Evolutionary conservation across 305 asterid genomes (phyloP).

Genomic region (Vinca major): DNA sequence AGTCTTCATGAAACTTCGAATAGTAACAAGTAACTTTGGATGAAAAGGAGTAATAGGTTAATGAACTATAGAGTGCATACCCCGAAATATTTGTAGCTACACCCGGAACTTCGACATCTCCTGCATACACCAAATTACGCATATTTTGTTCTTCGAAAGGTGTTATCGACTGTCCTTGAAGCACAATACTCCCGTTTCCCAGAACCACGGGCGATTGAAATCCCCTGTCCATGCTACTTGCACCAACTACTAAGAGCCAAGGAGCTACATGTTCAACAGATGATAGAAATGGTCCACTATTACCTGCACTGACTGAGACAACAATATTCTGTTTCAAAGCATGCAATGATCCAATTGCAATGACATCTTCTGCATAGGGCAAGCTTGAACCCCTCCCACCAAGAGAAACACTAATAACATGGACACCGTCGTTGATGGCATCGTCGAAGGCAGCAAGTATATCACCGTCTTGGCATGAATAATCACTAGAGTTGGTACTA

Average conservation of each 20-base stretch:
- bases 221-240: slow-evolving; percentile 37
- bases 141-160: slow-evolving; percentile 16
- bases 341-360: slow-evolving; percentile 33
- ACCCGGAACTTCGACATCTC: slow-evolving; percentile 21
- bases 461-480: slow-evolving; percentile 23
- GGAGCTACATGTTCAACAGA: slow-evolving; percentile 34
- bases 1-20: no score
- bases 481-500: no score
- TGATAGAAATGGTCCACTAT: slow-evolving; percentile 22
- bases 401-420: slow-evolving; percentile 33
- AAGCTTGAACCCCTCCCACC: not conserved
- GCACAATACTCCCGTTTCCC: slow-evolving; percentile 38
- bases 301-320: slow-evolving; percentile 38
- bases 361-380: slow-evolving; percentile 13
- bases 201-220: slow-evolving; percentile 66
- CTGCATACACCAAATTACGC: slow-evolving; percentile 34
- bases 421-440: slow-evolving; percentile 47
- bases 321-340: slow-evolving; percentile 28
- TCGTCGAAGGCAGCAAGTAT: slow-evolving; percentile 38
- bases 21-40: no score
- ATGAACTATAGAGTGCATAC: no score
- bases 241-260: slow-evolving; percentile 42
- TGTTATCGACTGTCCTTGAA: slow-evolving; percentile 36
- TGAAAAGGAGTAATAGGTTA: no score
- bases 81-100: not conserved